These are phyloP conservation scores for Mycosphaerella sp. DNA, from an alignment of 2,329 filamentous ascomycete genomes.

Conservation along the genomic window DNA sequence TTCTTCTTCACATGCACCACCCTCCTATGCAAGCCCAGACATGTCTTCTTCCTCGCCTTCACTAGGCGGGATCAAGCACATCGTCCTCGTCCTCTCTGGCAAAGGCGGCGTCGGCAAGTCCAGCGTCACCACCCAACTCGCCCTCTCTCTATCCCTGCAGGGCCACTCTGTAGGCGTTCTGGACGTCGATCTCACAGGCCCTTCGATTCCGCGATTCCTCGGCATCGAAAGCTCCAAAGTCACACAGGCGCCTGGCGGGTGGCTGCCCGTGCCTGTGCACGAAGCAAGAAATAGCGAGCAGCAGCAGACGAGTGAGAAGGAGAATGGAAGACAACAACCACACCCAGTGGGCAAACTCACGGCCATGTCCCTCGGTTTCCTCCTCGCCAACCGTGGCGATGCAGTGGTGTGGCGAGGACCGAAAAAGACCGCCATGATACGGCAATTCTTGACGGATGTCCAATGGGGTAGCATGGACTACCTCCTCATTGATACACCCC, in stretches of 20 bases:
- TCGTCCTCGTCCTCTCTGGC: constrained; percentile 80
- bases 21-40: no score
- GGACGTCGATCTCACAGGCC: constrained; percentile 92
- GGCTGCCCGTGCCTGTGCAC: constrained; percentile 85
- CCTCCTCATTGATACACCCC: constrained; percentile 89
- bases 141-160: constrained; percentile 76
- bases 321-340: constrained; percentile 1
- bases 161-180: constrained; percentile 90
- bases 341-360: constrained; percentile 55
- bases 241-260: constrained; percentile 82
- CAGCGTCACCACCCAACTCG: constrained; percentile 92
- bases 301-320: constrained; percentile 11
- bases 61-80: constrained; percentile 65
- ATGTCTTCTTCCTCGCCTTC: constrained; percentile 34
- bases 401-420: constrained; percentile 96
- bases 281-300: constrained; percentile 37
- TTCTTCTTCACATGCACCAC: no score
- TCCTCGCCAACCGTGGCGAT: constrained; percentile 74
- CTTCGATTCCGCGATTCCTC: constrained; percentile 92
- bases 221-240: constrained; percentile 85
- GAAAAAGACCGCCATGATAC: constrained; percentile 98
- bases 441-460: constrained; percentile 89
- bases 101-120: constrained; percentile 99
- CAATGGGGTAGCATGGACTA: constrained; percentile 86
- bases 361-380: constrained; percentile 91